phyloP scores from a whole-genome alignment of 768 basidiomycete genomes.

The Clathrus columnatus region DNA sequence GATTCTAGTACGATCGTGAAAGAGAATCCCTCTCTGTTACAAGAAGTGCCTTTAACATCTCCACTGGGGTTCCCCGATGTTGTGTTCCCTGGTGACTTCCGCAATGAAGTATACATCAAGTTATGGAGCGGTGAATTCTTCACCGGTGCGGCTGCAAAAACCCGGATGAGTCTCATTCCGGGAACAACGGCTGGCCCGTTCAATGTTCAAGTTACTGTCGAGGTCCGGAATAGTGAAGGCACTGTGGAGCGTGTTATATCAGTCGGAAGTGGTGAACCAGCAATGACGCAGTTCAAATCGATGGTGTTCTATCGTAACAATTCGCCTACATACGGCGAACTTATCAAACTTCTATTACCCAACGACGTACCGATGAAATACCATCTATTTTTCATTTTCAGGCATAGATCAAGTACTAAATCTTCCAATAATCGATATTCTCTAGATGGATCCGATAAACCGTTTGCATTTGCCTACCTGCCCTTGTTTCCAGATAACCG shows the following conservation, averaged over 20 bases:
- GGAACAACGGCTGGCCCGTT: conserved; percentile 45
- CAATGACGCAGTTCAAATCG: conserved; percentile 74
- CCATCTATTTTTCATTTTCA: conserved; percentile 93
- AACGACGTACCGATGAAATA: conserved; percentile 58
- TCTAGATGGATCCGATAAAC: conserved; percentile 47
- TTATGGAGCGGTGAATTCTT: conserved; percentile 90
- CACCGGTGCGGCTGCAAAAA: conserved; percentile 31
- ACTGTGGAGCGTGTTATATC: conserved; percentile 65
- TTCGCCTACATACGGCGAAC: conserved; percentile 87
- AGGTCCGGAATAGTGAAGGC: conserved; percentile 72
- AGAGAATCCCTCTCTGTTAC: conserved; percentile 78
- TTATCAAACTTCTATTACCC: conserved; percentile 80
- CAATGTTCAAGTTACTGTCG: conserved; percentile 85
- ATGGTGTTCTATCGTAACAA: conserved; percentile 85
- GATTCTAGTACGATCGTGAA: conserved; percentile 61
- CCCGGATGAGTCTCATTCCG: conserved; percentile 25
- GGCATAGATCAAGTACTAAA: conserved; percentile 38
- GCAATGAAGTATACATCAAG: conserved; percentile 94
- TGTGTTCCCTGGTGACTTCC: conserved; percentile 84
- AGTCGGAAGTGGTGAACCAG: conserved; percentile 78
- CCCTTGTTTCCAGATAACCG: conserved; percentile 72
- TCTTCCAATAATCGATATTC: conserved; percentile 21
- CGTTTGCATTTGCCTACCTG: conserved; percentile 89
- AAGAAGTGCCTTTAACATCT: conserved; percentile 71
- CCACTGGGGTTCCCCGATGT: conserved; percentile 95